These are phyloP conservation scores for Epichloe glyceriae DNA, from an alignment of 2,329 filamentous ascomycete species.

Conservation along the genomic window DNA sequence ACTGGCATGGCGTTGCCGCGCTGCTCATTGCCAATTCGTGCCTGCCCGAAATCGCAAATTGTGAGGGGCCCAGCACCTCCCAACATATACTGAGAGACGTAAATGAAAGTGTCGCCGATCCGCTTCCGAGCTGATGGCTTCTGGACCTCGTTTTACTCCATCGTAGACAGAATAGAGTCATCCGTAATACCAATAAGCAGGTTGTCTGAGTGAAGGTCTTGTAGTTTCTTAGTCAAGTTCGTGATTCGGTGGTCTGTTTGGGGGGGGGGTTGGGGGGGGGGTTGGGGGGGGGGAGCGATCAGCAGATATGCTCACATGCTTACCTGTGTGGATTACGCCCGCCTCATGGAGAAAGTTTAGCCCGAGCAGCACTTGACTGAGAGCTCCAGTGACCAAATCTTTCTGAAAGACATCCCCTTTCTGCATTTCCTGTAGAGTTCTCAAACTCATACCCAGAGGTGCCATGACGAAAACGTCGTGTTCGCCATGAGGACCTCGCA, in stretches of 20 bases:
- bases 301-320: background rate
- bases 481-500: conserved; percentile 16
- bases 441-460: conserved; percentile 25
- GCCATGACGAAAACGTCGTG: conserved; percentile 22
- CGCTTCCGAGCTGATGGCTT: conserved; percentile 19
- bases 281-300: too few relatives aligned
- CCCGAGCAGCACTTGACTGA: conserved; percentile 13
- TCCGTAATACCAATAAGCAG: conserved; percentile 21
- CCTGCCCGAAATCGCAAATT: conserved; percentile 24
- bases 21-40: conserved; percentile 17
- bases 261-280: too few relatives aligned
- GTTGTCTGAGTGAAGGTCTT: conserved; percentile 25
- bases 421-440: conserved; percentile 19
- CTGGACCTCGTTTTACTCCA: conserved; percentile 19
- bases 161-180: conserved; percentile 14
- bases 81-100: conserved; percentile 21
- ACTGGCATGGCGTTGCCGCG: conserved; percentile 16
- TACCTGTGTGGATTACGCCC: conserved; percentile 16
- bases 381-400: conserved; percentile 13
- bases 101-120: conserved; percentile 13
- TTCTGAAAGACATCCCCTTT: conserved; percentile 13
- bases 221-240: background rate
- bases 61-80: conserved; percentile 17
- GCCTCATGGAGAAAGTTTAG: conserved; percentile 16
- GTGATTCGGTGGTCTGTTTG: too few relatives aligned